phyloP scores from a whole-genome alignment of 2,329 filamentous ascomycete species.

The Claviceps sorghi region DNA sequence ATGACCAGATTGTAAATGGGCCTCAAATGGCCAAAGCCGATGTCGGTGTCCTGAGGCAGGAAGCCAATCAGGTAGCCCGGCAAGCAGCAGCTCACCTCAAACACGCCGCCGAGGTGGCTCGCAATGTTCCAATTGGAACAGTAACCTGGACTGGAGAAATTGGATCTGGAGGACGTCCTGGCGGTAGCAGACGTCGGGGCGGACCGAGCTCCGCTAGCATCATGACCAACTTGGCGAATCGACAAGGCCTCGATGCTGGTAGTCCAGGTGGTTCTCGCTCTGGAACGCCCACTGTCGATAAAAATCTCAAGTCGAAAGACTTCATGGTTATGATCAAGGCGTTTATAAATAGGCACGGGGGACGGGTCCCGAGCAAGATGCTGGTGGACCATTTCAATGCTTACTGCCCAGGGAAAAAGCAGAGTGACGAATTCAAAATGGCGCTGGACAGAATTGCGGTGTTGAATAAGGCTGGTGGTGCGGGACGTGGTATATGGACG shows the following conservation, averaged over 20 bases:
- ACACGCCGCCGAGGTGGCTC: constrained; percentile 57
- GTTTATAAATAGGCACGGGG: constrained; percentile 66
- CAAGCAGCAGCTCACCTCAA: constrained; percentile 64
- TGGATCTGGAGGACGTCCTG: constrained; percentile 60
- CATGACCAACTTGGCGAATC: constrained; percentile 40
- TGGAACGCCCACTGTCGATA: constrained; percentile 25
- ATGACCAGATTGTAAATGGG: constrained; percentile 78
- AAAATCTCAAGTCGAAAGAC: constrained; percentile 38
- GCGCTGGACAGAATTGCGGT: constrained; percentile 65
- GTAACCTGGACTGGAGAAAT: constrained; percentile 89
- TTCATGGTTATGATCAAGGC: constrained; percentile 60
- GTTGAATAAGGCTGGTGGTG: constrained; percentile 44
- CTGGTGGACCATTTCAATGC: constrained; percentile 82
- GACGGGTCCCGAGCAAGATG: constrained; percentile 67
- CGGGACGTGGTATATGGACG: constrained; percentile 39
- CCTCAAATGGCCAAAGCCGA: constrained; percentile 60
- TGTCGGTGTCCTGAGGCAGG: constrained; percentile 60
- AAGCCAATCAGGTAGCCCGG: constrained; percentile 66
- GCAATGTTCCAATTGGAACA: constrained; percentile 61
- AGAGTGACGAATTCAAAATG: constrained; percentile 67
- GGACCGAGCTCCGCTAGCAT: constrained; percentile 41
- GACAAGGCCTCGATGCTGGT: constrained; percentile 35
- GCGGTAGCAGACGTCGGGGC: constrained; percentile 34
- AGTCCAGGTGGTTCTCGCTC: constrained; percentile 32
- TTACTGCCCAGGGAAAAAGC: constrained; percentile 49